Evolutionary conservation across 176 grass and related monocot species (phyloP), one percentile per base, ranked within the genome.

Genomic region (Dactylis glomerata): DNA sequence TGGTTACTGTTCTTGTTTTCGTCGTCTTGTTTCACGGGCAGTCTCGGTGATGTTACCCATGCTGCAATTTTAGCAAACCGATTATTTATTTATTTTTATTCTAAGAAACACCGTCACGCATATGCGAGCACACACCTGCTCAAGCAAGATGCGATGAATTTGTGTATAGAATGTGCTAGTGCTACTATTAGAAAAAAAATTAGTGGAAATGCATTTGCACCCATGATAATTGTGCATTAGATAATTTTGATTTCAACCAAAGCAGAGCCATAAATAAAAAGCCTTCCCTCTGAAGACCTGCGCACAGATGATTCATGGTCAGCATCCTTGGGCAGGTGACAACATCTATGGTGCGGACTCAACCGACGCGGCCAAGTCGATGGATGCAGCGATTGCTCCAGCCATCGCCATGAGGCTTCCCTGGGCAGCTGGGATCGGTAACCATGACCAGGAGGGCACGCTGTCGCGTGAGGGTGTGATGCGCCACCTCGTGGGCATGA

Each of bases 401-500:
- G 92, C 69, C 11, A 78, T 98, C 44, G 42, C 76, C 38, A 92
- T 93, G 83, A 92, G 89, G 34, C 91, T 95, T 14, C 96, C 93
- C 27, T 98, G 96, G 96, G 93, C 96, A 72, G 93, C 96, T 31
- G 91, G 92, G 32, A 83, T 98, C 8, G 96, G 96, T 20, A 98
- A 98, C 81, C 96, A 98, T 65, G 96, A 98, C 81, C 96, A 98
- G 58, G 91, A 98, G 81, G 90, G 91, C 42, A 93, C 89, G 0
- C 83, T 98, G 19, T 98, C 96, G 1, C 93, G 96, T 1, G 89
- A 95, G 80, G 89, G 77, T 54, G 93, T 95, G 38, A 95, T 98
- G 96, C 93, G 47, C 17, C 87, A 98, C 69, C 94, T 98, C 56
- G 87, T 92, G 1, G 85, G 83, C 68, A 94, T 98, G 91, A 90